Percentiles rank a stretch among this genome's conserved stretches.
phyloP scores from a whole-genome alignment of 495 filamentous ascomycete species.

The Penicillium lagena region DNA sequence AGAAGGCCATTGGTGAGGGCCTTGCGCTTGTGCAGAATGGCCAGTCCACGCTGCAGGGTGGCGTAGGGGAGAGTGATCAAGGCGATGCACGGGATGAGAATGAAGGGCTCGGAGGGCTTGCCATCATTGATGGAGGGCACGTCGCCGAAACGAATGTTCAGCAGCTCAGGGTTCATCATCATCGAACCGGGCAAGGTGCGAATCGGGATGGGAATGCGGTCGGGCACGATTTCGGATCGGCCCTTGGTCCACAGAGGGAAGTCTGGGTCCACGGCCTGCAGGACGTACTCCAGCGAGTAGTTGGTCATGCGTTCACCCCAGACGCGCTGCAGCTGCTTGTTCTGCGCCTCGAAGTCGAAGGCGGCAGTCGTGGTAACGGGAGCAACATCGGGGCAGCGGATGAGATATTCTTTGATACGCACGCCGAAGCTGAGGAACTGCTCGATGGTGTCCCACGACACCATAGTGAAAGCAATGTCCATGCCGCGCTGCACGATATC shows the following conservation, averaged over 20 bases:
- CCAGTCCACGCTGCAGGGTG: conserved; percentile 9
- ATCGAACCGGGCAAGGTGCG: conserved; percentile 4
- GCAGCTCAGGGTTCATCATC: conserved; percentile 10
- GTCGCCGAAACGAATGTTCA: conserved; percentile 13
- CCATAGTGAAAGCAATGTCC: conserved; percentile 12
- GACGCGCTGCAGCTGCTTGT: too few species aligned
- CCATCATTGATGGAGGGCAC: conserved; percentile 2
- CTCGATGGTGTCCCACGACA: conserved; percentile 25
- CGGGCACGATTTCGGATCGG: conserved; percentile 8
- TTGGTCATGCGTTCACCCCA: too few species aligned
- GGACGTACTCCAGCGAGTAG: conserved; percentile 13
- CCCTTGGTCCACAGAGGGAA: conserved; percentile 17
- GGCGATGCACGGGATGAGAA: conserved; percentile 15
- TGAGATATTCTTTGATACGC: conserved; percentile 7
- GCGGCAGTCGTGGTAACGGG: too few species aligned
- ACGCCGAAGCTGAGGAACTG: conserved; percentile 20
- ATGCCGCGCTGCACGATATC: conserved; percentile 20
- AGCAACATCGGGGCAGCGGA: not conserved
- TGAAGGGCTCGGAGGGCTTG: conserved; percentile 5
- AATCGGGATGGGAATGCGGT: conserved; percentile 20
- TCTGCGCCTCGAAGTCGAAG: too few species aligned
- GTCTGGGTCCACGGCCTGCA: conserved; percentile 4
- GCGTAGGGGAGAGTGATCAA: conserved; percentile 18
- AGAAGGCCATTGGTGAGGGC: conserved; percentile 8
- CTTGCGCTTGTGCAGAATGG: conserved; percentile 5